Evolutionary conservation across 306 rosid genomes (phyloP).

Genomic region (Delonix regia): DNA sequence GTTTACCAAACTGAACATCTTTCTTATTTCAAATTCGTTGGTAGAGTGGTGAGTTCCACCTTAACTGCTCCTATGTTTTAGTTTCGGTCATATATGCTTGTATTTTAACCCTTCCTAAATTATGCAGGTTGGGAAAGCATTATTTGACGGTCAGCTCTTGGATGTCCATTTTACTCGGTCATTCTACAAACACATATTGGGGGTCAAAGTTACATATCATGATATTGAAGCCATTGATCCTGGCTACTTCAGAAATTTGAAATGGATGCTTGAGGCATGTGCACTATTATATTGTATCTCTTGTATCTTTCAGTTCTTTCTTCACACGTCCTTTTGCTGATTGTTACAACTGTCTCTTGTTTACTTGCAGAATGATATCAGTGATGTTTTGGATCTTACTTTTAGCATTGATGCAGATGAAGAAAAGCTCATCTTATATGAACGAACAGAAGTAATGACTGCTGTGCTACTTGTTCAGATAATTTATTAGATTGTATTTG

Average conservation of each 20-base stretch:
- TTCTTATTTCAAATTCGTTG: slow-evolving; percentile 96
- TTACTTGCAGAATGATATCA: slow-evolving; percentile 76
- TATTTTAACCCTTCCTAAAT: slow-evolving; percentile 31
- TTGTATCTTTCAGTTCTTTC: not conserved
- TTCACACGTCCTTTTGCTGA: slow-evolving; percentile 13
- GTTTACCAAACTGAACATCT: slow-evolving; percentile 97
- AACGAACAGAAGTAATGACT: slow-evolving; percentile 76
- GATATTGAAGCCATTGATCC: slow-evolving; percentile 99
- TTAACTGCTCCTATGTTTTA: slow-evolving; percentile 33
- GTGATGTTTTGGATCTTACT: slow-evolving; percentile 84
- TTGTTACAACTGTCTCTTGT: slow-evolving; percentile 28
- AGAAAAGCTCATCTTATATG: slow-evolving; percentile 88
- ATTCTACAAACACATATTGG: slow-evolving; percentile 93
- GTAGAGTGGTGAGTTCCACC: slow-evolving; percentile 86
- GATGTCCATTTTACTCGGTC: slow-evolving; percentile 98
- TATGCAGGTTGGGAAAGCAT: slow-evolving; percentile 94
- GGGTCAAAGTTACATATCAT: slow-evolving; percentile 90
- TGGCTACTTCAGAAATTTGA: slow-evolving; percentile 77
- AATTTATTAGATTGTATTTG: slow-evolving; percentile 11
- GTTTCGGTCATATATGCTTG: slow-evolving; percentile 23
- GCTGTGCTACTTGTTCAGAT: slow-evolving; percentile 24
- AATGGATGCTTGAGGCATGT: slow-evolving; percentile 96
- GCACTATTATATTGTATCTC: not conserved
- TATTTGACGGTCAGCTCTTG: slow-evolving; percentile 92
- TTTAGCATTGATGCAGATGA: slow-evolving; percentile 99